Conservation (phyloP, 2,329 filamentous ascomycete species). For the Parasarocladium wereldwijsianum region DNA sequence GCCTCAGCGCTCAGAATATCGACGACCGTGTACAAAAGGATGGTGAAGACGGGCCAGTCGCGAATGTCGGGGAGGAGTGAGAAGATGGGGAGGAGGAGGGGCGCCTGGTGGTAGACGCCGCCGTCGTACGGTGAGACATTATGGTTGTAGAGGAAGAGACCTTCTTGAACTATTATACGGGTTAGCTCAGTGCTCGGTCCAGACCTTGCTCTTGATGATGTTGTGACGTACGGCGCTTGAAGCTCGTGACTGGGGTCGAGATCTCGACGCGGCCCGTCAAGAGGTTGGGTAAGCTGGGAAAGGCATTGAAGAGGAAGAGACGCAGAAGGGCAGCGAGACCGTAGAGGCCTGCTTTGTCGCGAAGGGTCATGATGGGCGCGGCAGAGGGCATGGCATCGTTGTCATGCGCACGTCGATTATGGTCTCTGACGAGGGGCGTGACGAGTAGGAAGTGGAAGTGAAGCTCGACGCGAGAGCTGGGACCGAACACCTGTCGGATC, state of each 20-base stretch:
- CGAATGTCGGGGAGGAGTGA: slow-evolving; percentile 64
- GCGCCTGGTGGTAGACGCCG: slow-evolving; percentile 70
- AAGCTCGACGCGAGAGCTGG: too few relatives aligned
- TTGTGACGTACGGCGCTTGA: slow-evolving; percentile 67
- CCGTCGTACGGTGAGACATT: slow-evolving; percentile 97
- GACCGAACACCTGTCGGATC: too few relatives aligned
- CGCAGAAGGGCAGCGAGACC: slow-evolving; percentile 63
- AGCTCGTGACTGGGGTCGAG: slow-evolving; percentile 92
- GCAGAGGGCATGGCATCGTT: slow-evolving; percentile 20
- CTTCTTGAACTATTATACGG: slow-evolving; percentile 64
- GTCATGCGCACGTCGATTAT: too few relatives aligned
- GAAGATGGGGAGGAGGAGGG: slow-evolving; percentile 82
- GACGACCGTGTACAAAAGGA: slow-evolving; percentile 64
- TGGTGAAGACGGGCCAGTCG: slow-evolving; percentile 55
- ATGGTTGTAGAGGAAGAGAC: slow-evolving; percentile 87
- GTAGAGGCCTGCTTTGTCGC: slow-evolving; percentile 44
- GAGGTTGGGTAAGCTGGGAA: slow-evolving; percentile 71
- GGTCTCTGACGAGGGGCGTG: not conserved
- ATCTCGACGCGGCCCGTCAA: slow-evolving; percentile 88
- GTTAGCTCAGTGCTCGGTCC: slow-evolving; percentile 1
- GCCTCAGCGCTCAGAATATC: slow-evolving; percentile 75
- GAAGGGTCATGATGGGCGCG: slow-evolving; percentile 19
- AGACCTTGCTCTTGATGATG: not conserved
- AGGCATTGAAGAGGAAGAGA: slow-evolving; percentile 63
- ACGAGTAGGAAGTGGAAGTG: slow-evolving; percentile 6